These are phyloP conservation scores for Trichoderma harzianum DNA, from an alignment of 2,329 filamentous ascomycete species.

Conservation along the genomic window DNA sequence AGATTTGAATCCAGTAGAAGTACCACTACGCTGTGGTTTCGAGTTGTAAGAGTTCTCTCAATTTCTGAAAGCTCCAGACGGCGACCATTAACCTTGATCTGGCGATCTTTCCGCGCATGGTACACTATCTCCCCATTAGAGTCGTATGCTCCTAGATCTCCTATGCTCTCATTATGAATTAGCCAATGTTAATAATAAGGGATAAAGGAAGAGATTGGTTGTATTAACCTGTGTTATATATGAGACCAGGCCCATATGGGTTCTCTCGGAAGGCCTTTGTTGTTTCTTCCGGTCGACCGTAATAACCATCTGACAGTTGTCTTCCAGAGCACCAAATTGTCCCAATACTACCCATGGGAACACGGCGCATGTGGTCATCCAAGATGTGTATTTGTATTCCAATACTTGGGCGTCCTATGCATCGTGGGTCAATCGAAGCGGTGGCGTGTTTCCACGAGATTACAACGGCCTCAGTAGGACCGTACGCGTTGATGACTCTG, in stretches of 20 bases:
- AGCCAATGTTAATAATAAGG: background rate
- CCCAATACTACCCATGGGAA: background rate
- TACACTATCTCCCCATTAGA: background rate
- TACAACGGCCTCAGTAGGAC: background rate
- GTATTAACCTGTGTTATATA: background rate
- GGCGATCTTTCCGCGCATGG: too few species aligned
- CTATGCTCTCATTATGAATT: background rate
- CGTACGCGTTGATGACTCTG: background rate
- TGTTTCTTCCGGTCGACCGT: background rate
- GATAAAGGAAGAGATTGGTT: background rate
- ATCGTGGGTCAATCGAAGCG: background rate
- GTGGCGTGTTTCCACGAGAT: background rate
- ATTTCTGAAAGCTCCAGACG: too few species aligned
- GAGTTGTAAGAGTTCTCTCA: too few species aligned
- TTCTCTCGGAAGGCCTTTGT: background rate
- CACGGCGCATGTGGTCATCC: background rate
- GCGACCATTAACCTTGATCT: too few species aligned
- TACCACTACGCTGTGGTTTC: too few species aligned
- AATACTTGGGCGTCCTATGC: background rate
- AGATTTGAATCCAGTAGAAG: too few species aligned
- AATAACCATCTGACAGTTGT: background rate
- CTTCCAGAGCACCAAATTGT: background rate
- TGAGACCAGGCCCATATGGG: background rate
- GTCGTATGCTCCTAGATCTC: background rate
- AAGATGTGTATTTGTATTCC: background rate